phyloP scores from a whole-genome alignment of 2,329 filamentous ascomycete species.

The Monilinia vaccinii-corymbosi region DNA sequence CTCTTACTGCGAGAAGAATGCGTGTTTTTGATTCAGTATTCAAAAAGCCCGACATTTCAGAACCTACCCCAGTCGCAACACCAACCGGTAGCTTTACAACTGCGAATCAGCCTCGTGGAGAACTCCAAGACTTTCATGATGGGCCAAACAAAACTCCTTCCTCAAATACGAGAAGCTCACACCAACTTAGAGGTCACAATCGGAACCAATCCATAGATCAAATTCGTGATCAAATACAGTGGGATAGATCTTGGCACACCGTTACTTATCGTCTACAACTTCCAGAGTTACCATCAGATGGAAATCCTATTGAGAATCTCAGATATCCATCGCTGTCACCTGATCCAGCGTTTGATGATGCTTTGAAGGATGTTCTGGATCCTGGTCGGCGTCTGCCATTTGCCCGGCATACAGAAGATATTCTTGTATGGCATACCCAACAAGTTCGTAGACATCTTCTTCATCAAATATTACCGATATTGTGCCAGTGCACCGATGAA shows the following conservation, averaged over 20 bases:
- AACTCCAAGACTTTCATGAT: slow-evolving; percentile 7
- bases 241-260: slow-evolving; percentile 53
- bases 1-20: slow-evolving; percentile 15
- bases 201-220: slow-evolving; percentile 9
- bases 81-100: slow-evolving; percentile 20
- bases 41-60: slow-evolving; percentile 19
- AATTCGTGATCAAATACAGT: slow-evolving; percentile 39
- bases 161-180: not conserved
- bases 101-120: slow-evolving; percentile 23
- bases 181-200: not conserved
- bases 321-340: slow-evolving; percentile 24
- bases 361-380: slow-evolving; percentile 45
- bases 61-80: slow-evolving; percentile 25
- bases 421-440: slow-evolving; percentile 51
- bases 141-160: not conserved
- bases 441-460: slow-evolving; percentile 54
- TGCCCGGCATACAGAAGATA: slow-evolving; percentile 44
- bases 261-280: slow-evolving; percentile 50
- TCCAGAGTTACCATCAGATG: slow-evolving; percentile 44
- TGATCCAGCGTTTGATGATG: slow-evolving; percentile 37
- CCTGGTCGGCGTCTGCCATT: slow-evolving; percentile 38
- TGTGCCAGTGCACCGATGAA: slow-evolving; percentile 34
- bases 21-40: slow-evolving; percentile 30
- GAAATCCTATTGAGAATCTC: slow-evolving; percentile 14
- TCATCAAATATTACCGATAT: slow-evolving; percentile 47